A percentile compares a stretch with the other conserved stretches of the same genome.
Conservation (phyloP, 768 basidiomycete species). For the Rhizopogon sp. region DNA sequence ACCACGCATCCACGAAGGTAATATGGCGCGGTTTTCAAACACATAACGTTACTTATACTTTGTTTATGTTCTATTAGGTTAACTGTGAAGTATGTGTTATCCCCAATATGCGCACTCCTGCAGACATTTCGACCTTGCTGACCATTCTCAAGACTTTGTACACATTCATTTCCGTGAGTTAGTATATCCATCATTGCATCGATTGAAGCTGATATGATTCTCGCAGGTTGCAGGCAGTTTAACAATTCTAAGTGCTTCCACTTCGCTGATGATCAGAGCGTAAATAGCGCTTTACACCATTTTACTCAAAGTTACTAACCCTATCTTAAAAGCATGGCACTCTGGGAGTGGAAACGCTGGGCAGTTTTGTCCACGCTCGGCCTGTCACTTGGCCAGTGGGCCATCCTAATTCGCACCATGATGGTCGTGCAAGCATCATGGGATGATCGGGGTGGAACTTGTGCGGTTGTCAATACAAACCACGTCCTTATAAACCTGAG, state of each 20-base stretch:
- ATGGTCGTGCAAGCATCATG: slow-evolving; percentile 57
- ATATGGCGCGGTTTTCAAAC: not conserved
- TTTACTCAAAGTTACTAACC: slow-evolving; percentile 16
- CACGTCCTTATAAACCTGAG: slow-evolving; percentile 55
- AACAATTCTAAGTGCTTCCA: slow-evolving; percentile 61
- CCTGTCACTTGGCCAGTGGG: slow-evolving; percentile 62
- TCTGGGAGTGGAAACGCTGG: slow-evolving; percentile 59
- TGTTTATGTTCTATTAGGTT: slow-evolving; percentile 31
- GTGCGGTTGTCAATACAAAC: slow-evolving; percentile 49
- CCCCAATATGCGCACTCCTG: not conserved
- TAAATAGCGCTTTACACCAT: slow-evolving; percentile 17
- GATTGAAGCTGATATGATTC: slow-evolving; percentile 1
- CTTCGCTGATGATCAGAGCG: slow-evolving; percentile 69
- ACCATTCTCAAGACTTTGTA: slow-evolving; percentile 46
- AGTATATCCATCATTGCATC: not conserved
- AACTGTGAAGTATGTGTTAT: slow-evolving; percentile 48
- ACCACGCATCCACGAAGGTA: slow-evolving; percentile 46
- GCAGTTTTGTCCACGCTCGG: slow-evolving; percentile 46
- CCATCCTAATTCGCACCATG: slow-evolving; percentile 64
- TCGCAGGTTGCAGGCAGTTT: slow-evolving; percentile 58
- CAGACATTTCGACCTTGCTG: slow-evolving; percentile 2
- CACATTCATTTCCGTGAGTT: slow-evolving; percentile 60
- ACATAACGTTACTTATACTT: not conserved
- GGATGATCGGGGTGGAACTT: slow-evolving; percentile 35
- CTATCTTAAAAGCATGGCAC: slow-evolving; percentile 48